phyloP scores from a whole-genome alignment of 129 eudicot genomes.

The Tagetes erecta region DNA sequence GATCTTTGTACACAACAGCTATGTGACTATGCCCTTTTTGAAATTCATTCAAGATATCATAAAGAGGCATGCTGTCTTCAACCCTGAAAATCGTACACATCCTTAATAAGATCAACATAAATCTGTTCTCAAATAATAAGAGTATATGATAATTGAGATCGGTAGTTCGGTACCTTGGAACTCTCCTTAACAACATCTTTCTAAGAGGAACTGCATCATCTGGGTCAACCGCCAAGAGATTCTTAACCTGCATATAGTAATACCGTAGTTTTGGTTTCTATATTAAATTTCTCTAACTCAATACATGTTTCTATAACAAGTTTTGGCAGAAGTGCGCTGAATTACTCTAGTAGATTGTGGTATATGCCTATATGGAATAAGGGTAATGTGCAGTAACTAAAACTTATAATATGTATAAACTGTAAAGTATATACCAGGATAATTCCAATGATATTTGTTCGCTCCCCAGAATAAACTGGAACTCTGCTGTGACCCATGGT shows the following conservation, averaged over 20 bases:
- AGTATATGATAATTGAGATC: not conserved
- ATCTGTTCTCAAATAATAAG: not conserved
- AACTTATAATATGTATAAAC: not conserved
- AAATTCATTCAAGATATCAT: slow-evolving; percentile 92
- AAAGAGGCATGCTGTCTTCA: slow-evolving; percentile 86
- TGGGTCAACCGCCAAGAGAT: slow-evolving; percentile 84
- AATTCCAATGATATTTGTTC: slow-evolving; percentile 80
- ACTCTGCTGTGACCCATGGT: slow-evolving; percentile 97
- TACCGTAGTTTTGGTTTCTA: not conserved
- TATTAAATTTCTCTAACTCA: slow-evolving; percentile 1
- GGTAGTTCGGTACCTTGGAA: slow-evolving; percentile 62
- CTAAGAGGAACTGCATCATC: slow-evolving; percentile 80
- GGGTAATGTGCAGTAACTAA: slow-evolving; percentile 2
- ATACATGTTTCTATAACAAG: not conserved
- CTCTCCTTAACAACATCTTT: slow-evolving; percentile 79
- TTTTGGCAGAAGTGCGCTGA: not conserved
- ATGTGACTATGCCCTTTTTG: slow-evolving; percentile 99
- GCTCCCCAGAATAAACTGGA: slow-evolving; percentile 75
- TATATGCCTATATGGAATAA: slow-evolving; percentile 13
- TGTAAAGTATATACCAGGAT: slow-evolving; percentile 58
- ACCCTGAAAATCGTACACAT: slow-evolving; percentile 57
- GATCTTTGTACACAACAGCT: slow-evolving; percentile 87
- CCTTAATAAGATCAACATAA: slow-evolving; percentile 50
- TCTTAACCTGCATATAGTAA: slow-evolving; percentile 70
- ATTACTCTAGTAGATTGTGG: not conserved